A percentile compares a stretch with the other conserved stretches of the same genome.
Evolutionary conservation across 306 rosid genomes (phyloP).

Genomic region (Fragaria ananassa): DNA sequence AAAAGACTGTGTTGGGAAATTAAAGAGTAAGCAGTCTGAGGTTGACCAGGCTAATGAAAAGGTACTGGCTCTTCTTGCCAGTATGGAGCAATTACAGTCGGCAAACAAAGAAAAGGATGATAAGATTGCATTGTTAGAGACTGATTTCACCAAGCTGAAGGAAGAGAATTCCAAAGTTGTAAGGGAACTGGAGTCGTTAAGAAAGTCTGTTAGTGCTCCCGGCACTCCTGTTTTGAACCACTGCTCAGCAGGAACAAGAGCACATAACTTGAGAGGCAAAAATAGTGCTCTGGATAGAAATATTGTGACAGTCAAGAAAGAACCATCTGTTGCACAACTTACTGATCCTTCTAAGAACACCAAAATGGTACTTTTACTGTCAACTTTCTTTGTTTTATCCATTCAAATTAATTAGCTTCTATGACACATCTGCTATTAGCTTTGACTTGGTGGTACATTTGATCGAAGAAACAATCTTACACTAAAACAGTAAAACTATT

Average conservation of each 20-base stretch:
- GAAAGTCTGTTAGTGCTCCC: constrained; percentile 37
- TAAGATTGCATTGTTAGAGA: constrained; percentile 44
- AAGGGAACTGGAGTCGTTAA: constrained; percentile 47
- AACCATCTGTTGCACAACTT: constrained; percentile 28
- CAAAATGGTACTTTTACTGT: constrained; percentile 38
- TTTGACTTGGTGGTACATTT: neutral
- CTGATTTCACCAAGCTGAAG: constrained; percentile 52
- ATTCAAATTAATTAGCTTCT: neutral
- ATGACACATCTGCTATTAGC: neutral
- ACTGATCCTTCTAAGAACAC: constrained; percentile 25
- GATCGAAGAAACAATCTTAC: neutral
- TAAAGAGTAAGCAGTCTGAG: constrained; percentile 50
- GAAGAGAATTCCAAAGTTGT: constrained; percentile 49
- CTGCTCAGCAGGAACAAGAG: constrained; percentile 34
- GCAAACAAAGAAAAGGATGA: constrained; percentile 56
- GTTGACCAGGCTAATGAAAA: constrained; percentile 48
- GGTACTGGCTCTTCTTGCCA: constrained; percentile 45
- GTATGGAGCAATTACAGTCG: constrained; percentile 61
- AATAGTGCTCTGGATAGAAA: constrained; percentile 31
- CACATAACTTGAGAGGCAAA: constrained; percentile 25
- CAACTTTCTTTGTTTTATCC: neutral
- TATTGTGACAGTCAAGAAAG: constrained; percentile 40
- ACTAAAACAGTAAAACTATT: neutral
- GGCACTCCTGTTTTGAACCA: constrained; percentile 52
- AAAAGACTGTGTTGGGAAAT: constrained; percentile 40